Base-by-base conservation (phyloP, 495 filamentous ascomycete genomes). In the Opeltia flavorubescens region DNA sequence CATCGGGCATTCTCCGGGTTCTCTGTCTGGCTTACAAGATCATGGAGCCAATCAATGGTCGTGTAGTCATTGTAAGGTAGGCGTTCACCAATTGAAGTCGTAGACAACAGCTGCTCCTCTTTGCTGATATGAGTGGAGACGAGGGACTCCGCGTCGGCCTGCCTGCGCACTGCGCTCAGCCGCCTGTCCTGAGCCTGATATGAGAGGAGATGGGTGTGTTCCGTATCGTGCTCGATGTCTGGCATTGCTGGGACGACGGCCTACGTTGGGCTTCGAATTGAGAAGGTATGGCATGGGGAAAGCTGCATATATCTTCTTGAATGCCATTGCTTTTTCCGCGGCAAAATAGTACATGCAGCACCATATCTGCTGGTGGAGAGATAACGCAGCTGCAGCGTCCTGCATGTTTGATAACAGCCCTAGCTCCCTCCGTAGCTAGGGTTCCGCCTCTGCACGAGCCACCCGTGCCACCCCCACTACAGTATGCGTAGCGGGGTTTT, bases 31-130 rank as follows among this genome's bases (percentile, higher is more conserved):
- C 27, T 27, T 46, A 72, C 73, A 48, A 78, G 54, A 50, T 76
- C 74, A 55, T 76, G 74, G 43, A 76, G 62, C 71, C 72, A 77
- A 55, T 78, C 74, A 51, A 75, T 72, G 2, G 72, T 75, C 4
- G 69, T 69, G 55, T 76, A 76, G 49, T 73, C 67, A 57, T 75
- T 74, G 57, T 76, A 78, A 5, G 70, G 70, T 40, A 78, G 53
- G 18, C 74, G 57, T 53, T 77, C 74, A 21, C 74, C 72, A 18
- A 77, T 60, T 8, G 65, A 59, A 12, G 63, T 65, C 12, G 54
- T 58, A 13, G 46, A 57, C 31, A 72, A 55, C 8, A 60, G 61
- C 50, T 62, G 61, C 50, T 74, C 70, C 28, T 70, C 65, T 44
- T 67, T 70, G 25, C 59, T 63, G 26, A 67, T 35, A 24, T 57